Base-by-base conservation (phyloP, 257 asterid species). In the Primulina tabacum region DNA sequence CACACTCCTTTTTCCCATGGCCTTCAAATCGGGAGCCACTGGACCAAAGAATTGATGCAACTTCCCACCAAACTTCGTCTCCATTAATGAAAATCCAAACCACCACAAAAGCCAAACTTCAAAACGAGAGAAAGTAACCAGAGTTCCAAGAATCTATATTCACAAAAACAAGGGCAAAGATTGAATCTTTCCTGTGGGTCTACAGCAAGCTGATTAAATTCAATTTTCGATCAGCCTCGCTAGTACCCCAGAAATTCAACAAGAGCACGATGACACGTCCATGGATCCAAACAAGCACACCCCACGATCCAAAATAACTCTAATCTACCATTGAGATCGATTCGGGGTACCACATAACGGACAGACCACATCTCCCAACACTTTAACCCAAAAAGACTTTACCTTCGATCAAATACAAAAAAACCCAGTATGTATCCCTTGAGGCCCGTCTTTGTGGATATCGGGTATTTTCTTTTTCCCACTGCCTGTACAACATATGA, bases 1-100 rank as follows among this genome's bases (percentile, higher is more conserved):
- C 70, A 70, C 37, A 32, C 71, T 80, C 84, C 70, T 87, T 65
- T 87, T 87, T 72, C 96, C 96, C 67, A 82, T 58, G 14, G 76
- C 78, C 76, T 83, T 83, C 76, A 83, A 56, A 79, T 84, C 89
- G 20, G 91, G 62, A 67, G 77, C 82, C 18, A 80, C 85, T 20
- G 80, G 80, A 17, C 82, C 75, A 58, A 60, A 73, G 35, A 69
- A 75, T 64, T 72, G 59, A 35, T 60, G 77, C 56, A 70, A 40
- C 63, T 77, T 76, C 57, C 76, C 82, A 16, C 76, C 84, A 60
- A 71, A n/a, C 75, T 70, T 67, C 17, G 84, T 71, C 76, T 82
- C 87, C 87, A 82, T 82, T 50, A n/a, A 30, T 60, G 68, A 69
- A 50, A 50, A 50, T 50, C 57, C 55, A 65, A 21, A 14, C 21